Conservation (phyloP, 1,284 basidiomycete species). For the Taiwanofungus camphoratus region DNA sequence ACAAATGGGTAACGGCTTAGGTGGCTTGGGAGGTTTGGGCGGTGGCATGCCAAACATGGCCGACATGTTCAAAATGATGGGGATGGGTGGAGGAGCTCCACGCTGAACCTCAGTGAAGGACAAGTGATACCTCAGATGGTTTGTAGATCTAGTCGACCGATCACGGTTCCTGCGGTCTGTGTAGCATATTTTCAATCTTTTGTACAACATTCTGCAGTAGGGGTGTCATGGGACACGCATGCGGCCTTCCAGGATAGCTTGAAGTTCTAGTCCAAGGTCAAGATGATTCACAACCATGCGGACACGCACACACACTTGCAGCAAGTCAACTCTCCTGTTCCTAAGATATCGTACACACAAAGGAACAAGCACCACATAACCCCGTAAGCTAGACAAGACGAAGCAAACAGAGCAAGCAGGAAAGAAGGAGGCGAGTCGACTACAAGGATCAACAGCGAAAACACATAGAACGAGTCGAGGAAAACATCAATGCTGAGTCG, state of each 20-base stretch:
- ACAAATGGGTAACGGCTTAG: conserved; percentile 72
- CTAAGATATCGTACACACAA: conserved; percentile 51
- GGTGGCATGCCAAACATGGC: conserved; percentile 59
- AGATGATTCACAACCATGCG: too few species aligned
- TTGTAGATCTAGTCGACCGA: too few species aligned
- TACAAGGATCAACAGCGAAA: conserved; percentile 17
- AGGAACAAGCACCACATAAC: conserved; percentile 51
- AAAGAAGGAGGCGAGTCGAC: conserved; percentile 22
- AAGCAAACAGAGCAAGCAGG: conserved; percentile 25
- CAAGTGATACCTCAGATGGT: too few species aligned
- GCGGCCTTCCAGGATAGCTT: too few species aligned
- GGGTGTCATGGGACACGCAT: too few species aligned
- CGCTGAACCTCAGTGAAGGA: neutral
- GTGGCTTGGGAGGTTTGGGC: conserved; percentile 48
- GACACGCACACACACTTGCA: conserved; percentile 23
- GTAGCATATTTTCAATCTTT: too few species aligned
- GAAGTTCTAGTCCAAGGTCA: too few species aligned
- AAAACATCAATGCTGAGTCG: conserved; percentile 5
- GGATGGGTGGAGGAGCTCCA: conserved; percentile 48
- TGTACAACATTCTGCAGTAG: too few species aligned
- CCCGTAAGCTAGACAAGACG: conserved; percentile 27
- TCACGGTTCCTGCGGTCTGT: too few species aligned
- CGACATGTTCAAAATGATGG: conserved; percentile 85
- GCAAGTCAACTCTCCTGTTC: conserved; percentile 45
- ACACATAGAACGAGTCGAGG: conserved; percentile 11